phyloP scores from a whole-genome alignment of 495 filamentous ascomycete species.

The Cetradonia linearis region DNA sequence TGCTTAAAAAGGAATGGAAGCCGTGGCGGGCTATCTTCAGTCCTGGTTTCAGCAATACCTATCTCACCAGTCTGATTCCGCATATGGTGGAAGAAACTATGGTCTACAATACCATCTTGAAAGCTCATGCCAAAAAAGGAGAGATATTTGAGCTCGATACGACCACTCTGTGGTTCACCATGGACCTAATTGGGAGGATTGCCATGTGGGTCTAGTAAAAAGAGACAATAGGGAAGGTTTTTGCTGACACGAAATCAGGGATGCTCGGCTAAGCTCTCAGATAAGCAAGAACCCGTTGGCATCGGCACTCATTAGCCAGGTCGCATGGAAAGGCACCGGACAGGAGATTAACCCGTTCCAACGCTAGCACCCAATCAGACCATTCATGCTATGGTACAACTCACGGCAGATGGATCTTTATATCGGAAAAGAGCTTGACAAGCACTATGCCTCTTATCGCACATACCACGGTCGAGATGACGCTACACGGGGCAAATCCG shows the following conservation, averaged over 20 bases:
- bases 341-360: slow-evolving; percentile 24
- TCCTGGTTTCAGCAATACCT: slow-evolving; percentile 27
- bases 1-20: too few species aligned
- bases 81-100: slow-evolving; percentile 27
- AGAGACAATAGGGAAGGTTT: too few species aligned
- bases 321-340: slow-evolving; percentile 24
- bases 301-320: slow-evolving; percentile 21
- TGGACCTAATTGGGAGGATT: slow-evolving; percentile 26
- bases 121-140: slow-evolving; percentile 19
- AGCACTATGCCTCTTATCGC: slow-evolving; percentile 17
- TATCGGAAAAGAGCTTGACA: slow-evolving; percentile 23
- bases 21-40: slow-evolving; percentile 29
- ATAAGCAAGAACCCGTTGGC: slow-evolving; percentile 15
- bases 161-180: background rate
- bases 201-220: slow-evolving; percentile 17
- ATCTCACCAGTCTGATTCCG: slow-evolving; percentile 27
- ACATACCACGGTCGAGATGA: slow-evolving; percentile 8
- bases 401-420: slow-evolving; percentile 22
- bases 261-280: slow-evolving; percentile 17
- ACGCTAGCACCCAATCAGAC: slow-evolving; percentile 17
- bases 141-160: slow-evolving; percentile 19
- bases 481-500: slow-evolving; percentile 17
- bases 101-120: slow-evolving; percentile 24
- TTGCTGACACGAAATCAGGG: slow-evolving; percentile 4
- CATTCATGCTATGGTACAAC: slow-evolving; percentile 27